Evolutionary conservation across 2,329 filamentous ascomycete species (phyloP).

Genomic region (Xylariomycetidae sp.): DNA sequence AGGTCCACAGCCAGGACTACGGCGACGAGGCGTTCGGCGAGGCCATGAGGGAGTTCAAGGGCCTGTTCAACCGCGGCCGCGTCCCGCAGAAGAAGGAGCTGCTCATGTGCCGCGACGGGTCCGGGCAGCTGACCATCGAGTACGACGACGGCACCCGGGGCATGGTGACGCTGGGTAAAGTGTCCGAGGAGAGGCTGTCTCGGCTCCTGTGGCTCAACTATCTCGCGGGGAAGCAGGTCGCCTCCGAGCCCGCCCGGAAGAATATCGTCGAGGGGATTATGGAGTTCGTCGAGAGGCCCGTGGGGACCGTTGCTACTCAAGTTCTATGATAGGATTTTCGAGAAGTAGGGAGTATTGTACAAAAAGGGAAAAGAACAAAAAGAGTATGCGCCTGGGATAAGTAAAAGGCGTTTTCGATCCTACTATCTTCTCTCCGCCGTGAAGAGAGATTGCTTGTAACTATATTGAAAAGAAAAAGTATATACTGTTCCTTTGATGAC

Average conservation of each 20-base stretch:
- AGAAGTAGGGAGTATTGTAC: too few species aligned
- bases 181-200: conserved; percentile 75
- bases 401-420: too few species aligned
- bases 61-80: conserved; percentile 73
- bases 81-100: conserved; percentile 78
- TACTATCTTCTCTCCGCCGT: too few species aligned
- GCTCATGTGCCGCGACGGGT: conserved; percentile 62
- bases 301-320: conserved; percentile 81
- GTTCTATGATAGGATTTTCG: conserved; percentile 58
- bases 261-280: conserved; percentile 85
- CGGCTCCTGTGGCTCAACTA: conserved; percentile 87
- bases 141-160: conserved; percentile 53
- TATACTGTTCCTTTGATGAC: too few species aligned
- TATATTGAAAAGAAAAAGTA: too few species aligned
- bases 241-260: conserved; percentile 74
- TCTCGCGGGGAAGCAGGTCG: conserved; percentile 79
- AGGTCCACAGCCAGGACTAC: conserved; percentile 48
- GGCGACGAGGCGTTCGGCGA: conserved; percentile 72
- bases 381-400: too few species aligned
- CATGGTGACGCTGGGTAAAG: conserved; percentile 59
- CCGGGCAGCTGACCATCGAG: conserved; percentile 63
- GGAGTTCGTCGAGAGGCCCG: conserved; percentile 79
- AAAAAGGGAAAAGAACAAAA: too few species aligned
- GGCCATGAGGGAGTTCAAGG: conserved; percentile 73
- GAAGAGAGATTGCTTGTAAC: too few species aligned